Evolutionary conservation across 2,329 filamentous ascomycete genomes (phyloP).

Genomic region (Ophiostoma sp.): DNA sequence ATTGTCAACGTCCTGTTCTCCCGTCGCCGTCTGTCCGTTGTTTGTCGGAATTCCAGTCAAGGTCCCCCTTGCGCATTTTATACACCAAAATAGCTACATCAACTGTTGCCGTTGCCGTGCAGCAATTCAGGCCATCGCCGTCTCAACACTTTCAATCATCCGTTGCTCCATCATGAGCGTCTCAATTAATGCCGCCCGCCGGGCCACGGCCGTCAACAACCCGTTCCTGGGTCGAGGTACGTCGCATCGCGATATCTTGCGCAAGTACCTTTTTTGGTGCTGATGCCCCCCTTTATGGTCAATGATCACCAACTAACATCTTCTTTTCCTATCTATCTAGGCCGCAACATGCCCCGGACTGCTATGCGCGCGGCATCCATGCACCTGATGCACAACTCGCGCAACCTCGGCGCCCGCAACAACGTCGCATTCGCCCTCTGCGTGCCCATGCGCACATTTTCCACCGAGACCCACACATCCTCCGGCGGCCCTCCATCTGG

Average conservation of each 20-base stretch:
- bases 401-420: slow-evolving; percentile 47
- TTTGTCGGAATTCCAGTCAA: neutral
- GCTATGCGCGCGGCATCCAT: slow-evolving; percentile 50
- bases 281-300: neutral
- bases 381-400: slow-evolving; percentile 49
- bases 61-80: neutral
- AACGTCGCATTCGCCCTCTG: slow-evolving; percentile 57
- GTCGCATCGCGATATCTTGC: slow-evolving; percentile 23
- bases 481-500: slow-evolving; percentile 51
- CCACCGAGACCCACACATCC: slow-evolving; percentile 60
- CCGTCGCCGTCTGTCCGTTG: neutral
- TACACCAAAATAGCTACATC: slow-evolving; percentile 14
- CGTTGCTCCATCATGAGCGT: slow-evolving; percentile 50
- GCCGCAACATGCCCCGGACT: slow-evolving; percentile 48
- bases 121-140: neutral
- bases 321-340: slow-evolving; percentile 34
- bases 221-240: slow-evolving; percentile 53
- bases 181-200: slow-evolving; percentile 56
- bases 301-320: slow-evolving; percentile 32
- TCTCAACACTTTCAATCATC: neutral
- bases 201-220: slow-evolving; percentile 53
- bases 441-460: slow-evolving; percentile 56
- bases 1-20: neutral
- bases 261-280: neutral
- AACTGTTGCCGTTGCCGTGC: neutral